Base-by-base conservation (phyloP, 805 yeast genomes). In the Lipomyces orientalis region DNA sequence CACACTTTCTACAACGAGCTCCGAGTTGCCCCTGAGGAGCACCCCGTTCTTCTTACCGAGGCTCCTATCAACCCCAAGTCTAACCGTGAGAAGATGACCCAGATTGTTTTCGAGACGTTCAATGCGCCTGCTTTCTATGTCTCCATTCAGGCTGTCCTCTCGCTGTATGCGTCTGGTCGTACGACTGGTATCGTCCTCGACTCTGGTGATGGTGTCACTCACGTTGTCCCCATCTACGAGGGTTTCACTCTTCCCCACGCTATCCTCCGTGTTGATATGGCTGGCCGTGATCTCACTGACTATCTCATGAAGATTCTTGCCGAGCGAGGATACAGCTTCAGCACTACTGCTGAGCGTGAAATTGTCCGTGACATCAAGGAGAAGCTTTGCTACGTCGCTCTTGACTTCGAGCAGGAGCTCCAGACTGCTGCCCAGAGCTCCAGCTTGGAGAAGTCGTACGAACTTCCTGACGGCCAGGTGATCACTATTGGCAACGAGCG, bases 181-280 rank as follows among this genome's bases (percentile, higher is more conserved):
- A 96, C 98, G 78, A 95, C 99, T 75, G 99, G 99, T 92, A 93
- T 94, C 79, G 99, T 95, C 75, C 88, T 95, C 82, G 99, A 94
- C 87, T 93, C 98, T 74, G 99, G 99, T 89, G 99, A 94, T 82
- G 99, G 99, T 91, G 98, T 95, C 78, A 93, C 98, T 79, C 98
- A 94, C 96, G 97, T 94, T 84, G 99, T 95, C 75, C 99, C 99
- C 84, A 94, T 95, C 81, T 95, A 95, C 85, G 97, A 97, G 77
- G 99, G 99, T 87, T 95, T 93, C 97, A 90, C 98, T 70, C 87
- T 95, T 81, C 97, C 98, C 80, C 97, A 94, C 84, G 98, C 98
- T 82, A 95, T 95, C 81, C 88, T 91, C 87, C 93, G 99, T 90
- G 90, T 95, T 79, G 97, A 95, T 84, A 88, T 95, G 84, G 99